Percentiles rank a stretch among this genome's conserved stretches.
phyloP scores from a whole-genome alignment of 2,329 filamentous ascomycete species.

The Fusarium torreyae region DNA sequence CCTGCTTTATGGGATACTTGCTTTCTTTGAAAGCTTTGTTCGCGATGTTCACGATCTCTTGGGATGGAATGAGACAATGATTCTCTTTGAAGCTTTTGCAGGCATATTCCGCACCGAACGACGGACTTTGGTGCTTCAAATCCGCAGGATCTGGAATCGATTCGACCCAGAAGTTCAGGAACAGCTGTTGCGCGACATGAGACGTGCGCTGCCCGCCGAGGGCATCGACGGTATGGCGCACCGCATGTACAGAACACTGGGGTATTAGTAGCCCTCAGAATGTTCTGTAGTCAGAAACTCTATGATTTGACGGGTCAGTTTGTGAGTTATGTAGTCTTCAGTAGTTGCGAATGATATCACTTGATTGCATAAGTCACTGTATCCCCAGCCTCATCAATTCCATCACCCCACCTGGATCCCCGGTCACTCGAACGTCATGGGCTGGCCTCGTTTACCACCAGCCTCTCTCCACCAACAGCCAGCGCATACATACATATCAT shows the following conservation, averaged over 20 bases:
- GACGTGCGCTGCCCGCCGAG: conserved; percentile 24
- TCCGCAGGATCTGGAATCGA: conserved; percentile 44
- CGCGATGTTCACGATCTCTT: conserved; percentile 37
- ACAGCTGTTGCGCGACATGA: conserved; percentile 38
- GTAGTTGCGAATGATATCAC: conserved; percentile 26
- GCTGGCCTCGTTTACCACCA: conserved; percentile 44
- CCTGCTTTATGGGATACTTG: conserved; percentile 45
- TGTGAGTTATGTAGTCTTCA: conserved; percentile 19
- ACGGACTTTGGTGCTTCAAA: conserved; percentile 19
- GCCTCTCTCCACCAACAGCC: conserved; percentile 42
- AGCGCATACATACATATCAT: conserved; percentile 32
- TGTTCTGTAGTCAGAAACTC: conserved; percentile 2
- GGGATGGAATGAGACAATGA: conserved; percentile 24
- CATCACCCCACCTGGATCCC: conserved; percentile 34
- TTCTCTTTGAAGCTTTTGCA: conserved; percentile 45
- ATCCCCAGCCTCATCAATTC: conserved; percentile 48
- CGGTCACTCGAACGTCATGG: conserved; percentile 46
- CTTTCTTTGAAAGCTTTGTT: conserved; percentile 47
- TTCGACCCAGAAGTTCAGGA: conserved; percentile 42
- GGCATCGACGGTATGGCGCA: conserved; percentile 31
- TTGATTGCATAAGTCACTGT: conserved; percentile 35
- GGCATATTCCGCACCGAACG: conserved; percentile 41
- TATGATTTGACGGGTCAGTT: conserved; percentile 20
- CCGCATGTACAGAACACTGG: conserved; percentile 44
- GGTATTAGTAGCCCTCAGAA: conserved; percentile 11